A percentile compares a stretch with the other conserved stretches of the same genome.
Conservation (phyloP, 352 stramenopile genomes). For the Phytopythium chamaehyphon region DNA sequence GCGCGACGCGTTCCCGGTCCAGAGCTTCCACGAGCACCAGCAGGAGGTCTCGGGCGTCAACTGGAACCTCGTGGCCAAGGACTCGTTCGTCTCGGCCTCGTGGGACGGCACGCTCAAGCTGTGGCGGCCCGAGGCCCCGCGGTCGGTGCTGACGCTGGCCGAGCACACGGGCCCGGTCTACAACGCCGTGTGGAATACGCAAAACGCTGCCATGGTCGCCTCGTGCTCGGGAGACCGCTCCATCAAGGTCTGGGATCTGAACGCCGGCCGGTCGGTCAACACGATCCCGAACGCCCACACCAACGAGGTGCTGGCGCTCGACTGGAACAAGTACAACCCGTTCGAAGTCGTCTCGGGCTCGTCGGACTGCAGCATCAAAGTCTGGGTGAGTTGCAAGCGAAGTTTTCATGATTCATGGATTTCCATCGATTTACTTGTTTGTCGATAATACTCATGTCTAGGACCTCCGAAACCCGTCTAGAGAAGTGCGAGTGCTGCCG, state of each 20-base stretch:
- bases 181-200: slow-evolving; percentile 84
- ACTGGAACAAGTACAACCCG: slow-evolving; percentile 94
- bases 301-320: slow-evolving; percentile 82
- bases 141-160: slow-evolving; percentile 68
- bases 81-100: slow-evolving; percentile 81
- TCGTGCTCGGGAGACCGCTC: slow-evolving; percentile 77
- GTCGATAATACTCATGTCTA: slow-evolving; percentile 8
- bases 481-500: slow-evolving; percentile 60
- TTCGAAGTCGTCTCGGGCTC: slow-evolving; percentile 85
- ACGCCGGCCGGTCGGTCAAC: slow-evolving; percentile 35
- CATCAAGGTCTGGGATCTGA: slow-evolving; percentile 82
- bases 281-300: slow-evolving; percentile 65
- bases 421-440: slow-evolving; percentile 4
- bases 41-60: slow-evolving; percentile 87
- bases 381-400: slow-evolving; percentile 53
- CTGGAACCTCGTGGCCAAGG: slow-evolving; percentile 89
- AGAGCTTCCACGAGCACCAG: slow-evolving; percentile 84
- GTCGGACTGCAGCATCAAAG: slow-evolving; percentile 77
- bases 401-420: not conserved
- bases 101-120: slow-evolving; percentile 88
- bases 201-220: slow-evolving; percentile 57
- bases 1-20: slow-evolving; percentile 84
- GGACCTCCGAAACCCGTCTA: slow-evolving; percentile 74
- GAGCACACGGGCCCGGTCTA: slow-evolving; percentile 82
- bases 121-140: slow-evolving; percentile 69